These are phyloP conservation scores for Teratosphaeria nubilosa DNA, from an alignment of 2,329 filamentous ascomycete genomes.

Conservation along the genomic window DNA sequence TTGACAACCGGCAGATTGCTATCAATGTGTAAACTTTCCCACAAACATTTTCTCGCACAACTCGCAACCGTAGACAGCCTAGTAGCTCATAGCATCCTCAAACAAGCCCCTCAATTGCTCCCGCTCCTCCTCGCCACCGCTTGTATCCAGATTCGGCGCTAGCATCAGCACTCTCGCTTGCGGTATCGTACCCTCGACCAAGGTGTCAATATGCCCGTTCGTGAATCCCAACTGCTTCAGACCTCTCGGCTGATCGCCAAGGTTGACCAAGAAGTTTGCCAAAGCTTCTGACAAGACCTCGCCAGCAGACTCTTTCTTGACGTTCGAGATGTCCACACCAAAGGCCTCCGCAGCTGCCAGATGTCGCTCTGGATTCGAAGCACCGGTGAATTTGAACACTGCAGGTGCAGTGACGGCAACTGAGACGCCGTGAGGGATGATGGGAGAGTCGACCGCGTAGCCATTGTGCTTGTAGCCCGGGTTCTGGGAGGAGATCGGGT, in stretches of 20 bases:
- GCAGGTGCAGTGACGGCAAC: constrained; percentile 89
- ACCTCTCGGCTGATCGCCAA: constrained; percentile 86
- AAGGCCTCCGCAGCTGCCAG: constrained; percentile 81
- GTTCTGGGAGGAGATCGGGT: constrained; percentile 93
- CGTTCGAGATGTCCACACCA: constrained; percentile 77
- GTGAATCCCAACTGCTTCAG: constrained; percentile 76
- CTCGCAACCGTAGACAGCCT: neutral
- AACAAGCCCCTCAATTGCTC: constrained; percentile 39
- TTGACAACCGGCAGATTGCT: neutral
- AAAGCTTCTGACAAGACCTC: constrained; percentile 79
- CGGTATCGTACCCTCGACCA: constrained; percentile 92
- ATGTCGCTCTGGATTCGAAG: constrained; percentile 88
- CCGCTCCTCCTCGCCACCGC: constrained; percentile 37
- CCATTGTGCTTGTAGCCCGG: constrained; percentile 79
- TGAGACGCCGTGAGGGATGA: constrained; percentile 93
- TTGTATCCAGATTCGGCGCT: constrained; percentile 61
- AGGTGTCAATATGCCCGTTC: constrained; percentile 60
- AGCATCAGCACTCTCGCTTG: constrained; percentile 85
- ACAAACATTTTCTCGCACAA: neutral
- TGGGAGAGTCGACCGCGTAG: constrained; percentile 64
- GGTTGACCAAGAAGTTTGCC: constrained; percentile 63
- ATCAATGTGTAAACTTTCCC: neutral
- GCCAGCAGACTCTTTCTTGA: constrained; percentile 81
- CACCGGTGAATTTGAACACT: constrained; percentile 85
- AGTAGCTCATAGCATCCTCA: constrained; percentile 38